Base-by-base conservation (phyloP, 2,329 filamentous ascomycete genomes). In the Truncatella angustata region DNA sequence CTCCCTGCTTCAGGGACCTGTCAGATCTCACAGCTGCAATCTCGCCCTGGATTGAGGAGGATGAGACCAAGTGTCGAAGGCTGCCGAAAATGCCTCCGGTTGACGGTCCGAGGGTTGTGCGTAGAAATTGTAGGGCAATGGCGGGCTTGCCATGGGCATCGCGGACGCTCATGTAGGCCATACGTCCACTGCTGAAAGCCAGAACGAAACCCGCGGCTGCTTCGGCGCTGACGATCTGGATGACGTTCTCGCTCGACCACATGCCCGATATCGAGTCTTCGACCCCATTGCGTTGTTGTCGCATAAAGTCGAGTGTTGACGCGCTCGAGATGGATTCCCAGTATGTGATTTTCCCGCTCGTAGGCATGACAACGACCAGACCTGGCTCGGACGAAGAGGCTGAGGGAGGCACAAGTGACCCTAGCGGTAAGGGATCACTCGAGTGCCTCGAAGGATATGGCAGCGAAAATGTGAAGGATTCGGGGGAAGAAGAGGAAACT, bases 321-420 rank as follows among this genome's bases (percentile, higher is more conserved):
- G 91, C 91, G 68, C 86, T 91, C 51, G 93, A 91, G 57, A 97
- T 89, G 35, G 91, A 95, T 67, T 97, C 94, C 91, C 94, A 97
- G 69, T 94, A 97, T 40, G 90, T 86, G 49, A 97, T 84, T 68
- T 87, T 92, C 49, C 94, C 94, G 45, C 80, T 91, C 16, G 82
- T 83, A 11, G 93, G 89, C 73, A 93, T 90, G 34, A 97, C 80
- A 34, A 97, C 82, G 24, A 99, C 84, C 34, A 99, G 79, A 2
- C 94, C 94, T 30, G 92, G 88, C 60, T 96, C 89, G 45, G 84
- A 83, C n/a, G 83, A 84, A 4, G 86, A 86, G 10, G 88, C 86
- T 4, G 90, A 88, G 46, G 88, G 86, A 0, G 89, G 87, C 5
- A 97, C 86, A 49, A 99, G 80, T 16, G 89, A 84, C 50, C 91